A percentile compares a stretch with the other conserved stretches of the same genome.
Evolutionary conservation across 441 rosid genomes (phyloP).

Genomic region (Manihot esculenta): DNA sequence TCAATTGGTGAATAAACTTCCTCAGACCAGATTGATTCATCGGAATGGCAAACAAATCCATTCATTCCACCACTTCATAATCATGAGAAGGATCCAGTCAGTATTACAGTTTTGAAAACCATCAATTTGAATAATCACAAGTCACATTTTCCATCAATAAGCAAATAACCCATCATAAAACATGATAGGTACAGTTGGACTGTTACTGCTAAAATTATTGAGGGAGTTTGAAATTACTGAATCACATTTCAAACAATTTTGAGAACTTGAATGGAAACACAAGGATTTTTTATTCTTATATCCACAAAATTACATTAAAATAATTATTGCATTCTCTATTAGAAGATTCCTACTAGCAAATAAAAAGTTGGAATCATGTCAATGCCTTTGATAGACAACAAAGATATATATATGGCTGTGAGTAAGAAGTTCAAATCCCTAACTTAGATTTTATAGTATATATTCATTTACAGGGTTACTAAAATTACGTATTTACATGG

Average conservation of each 20-base stretch:
- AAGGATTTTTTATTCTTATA: not conserved
- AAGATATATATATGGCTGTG: too few relatives aligned
- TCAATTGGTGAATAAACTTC: conserved; percentile 26
- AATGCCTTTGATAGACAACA: too few relatives aligned
- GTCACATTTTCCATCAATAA: not conserved
- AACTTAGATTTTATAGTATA: too few relatives aligned
- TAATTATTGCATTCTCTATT: too few relatives aligned
- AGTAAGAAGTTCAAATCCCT: too few relatives aligned
- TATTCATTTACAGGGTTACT: too few relatives aligned
- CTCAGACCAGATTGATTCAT: conserved; percentile 9
- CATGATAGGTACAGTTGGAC: too few relatives aligned
- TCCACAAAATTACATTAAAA: too few relatives aligned
- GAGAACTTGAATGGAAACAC: not conserved
- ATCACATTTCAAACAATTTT: not conserved
- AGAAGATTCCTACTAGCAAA: too few relatives aligned
- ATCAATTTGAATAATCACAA: not conserved
- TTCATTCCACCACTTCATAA: conserved; percentile 33
- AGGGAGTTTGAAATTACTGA: not conserved
- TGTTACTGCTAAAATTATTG: not conserved
- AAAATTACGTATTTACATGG: too few relatives aligned
- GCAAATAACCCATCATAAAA: not conserved
- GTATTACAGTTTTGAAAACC: not conserved
- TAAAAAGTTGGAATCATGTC: not conserved
- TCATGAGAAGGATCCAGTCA: conserved; percentile 3
- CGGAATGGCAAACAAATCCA: conserved; percentile 20